Evolutionary conservation across 768 basidiomycete species (phyloP), one percentile per base, ranked within the genome.

Genomic region (Phaeotremella skinneri): DNA sequence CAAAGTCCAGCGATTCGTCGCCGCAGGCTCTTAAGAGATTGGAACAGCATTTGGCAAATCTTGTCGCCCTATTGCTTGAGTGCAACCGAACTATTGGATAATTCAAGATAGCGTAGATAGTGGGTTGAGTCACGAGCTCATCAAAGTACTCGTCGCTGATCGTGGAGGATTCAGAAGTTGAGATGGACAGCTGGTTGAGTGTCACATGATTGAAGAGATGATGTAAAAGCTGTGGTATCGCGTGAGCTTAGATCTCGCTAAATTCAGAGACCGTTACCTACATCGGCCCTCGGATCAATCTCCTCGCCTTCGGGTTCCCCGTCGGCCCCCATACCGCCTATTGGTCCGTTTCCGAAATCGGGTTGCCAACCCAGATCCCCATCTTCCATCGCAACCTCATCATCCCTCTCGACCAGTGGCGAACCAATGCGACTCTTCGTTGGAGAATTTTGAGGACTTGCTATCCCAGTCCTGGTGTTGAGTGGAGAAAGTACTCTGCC

Each of bases 131-230:
- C 3, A 41, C 58, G 1, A 37, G 16, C n/a, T 39, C 11, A 39
- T 39, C n/a, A 39, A 39, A n/a, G 11, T 39, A 9, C n/a, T 39
- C 37, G 9, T 39, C 37, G 37, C n/a, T 39, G 37, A n/a, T 39
- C n/a, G 37, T 39, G 37, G n/a, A 39, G 34, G 34, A 17, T 53
- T 51, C 49, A 57, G 41, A 11, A 53, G 21, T 43, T 43, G 30
- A 49, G 29, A 9, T 21, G 17, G 62, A 63, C 31, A 64, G 50
- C 0, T 51, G 11, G 9, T 65, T 61, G 14, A 62, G 23, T 9
- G 57, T n/a, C 9, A 57, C 49, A 52, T 73, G 58, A 32, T 62
- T 63, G 51, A 70, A 61, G 5, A 73, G 52, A 41, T 69, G 68
- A 49, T 70, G 61, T n/a, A 70, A 34, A 2, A 73, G 53, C 71